A percentile compares a stretch with the other conserved stretches of the same genome.
These are phyloP conservation scores for Lepraria neglecta DNA, from an alignment of 495 filamentous ascomycete species.

Conservation along the genomic window DNA sequence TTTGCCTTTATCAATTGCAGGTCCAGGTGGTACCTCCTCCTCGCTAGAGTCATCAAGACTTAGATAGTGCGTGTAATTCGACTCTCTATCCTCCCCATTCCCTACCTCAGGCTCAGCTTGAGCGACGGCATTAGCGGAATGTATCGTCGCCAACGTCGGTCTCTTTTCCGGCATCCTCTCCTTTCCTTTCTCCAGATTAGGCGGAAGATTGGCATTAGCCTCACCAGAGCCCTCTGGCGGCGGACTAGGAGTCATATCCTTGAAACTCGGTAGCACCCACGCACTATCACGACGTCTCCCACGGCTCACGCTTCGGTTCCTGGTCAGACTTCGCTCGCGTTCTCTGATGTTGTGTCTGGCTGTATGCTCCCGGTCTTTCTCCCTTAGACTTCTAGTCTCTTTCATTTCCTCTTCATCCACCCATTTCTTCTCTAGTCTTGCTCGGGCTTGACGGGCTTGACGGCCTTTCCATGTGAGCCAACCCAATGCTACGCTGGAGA, in stretches of 20 bases:
- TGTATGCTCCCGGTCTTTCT: neutral
- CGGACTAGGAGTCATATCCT: neutral
- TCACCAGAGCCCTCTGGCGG: too few relatives aligned
- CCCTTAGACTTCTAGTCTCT: neutral
- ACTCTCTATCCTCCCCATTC: neutral
- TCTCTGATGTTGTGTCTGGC: neutral
- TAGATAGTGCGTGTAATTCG: neutral
- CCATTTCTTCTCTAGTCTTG: slow-evolving; percentile 7
- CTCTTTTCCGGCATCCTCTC: too few relatives aligned
- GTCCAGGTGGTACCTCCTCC: slow-evolving; percentile 1
- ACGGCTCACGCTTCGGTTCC: slow-evolving; percentile 8
- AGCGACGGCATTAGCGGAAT: neutral
- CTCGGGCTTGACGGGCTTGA: slow-evolving; percentile 7
- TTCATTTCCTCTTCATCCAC: slow-evolving; percentile 6
- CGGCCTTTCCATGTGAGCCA: slow-evolving; percentile 9
- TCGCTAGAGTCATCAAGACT: neutral
- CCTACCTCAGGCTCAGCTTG: neutral
- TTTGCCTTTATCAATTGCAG: neutral
- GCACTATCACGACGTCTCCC: neutral
- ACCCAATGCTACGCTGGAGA: neutral
- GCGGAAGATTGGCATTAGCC: too few relatives aligned
- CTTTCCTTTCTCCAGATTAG: too few relatives aligned
- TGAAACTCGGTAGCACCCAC: slow-evolving; percentile 2
- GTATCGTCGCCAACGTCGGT: too few relatives aligned
- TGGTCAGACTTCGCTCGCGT: slow-evolving; percentile 3